Evolutionary conservation across 139 green algal genomes (phyloP).

Genomic region (Picocystis salinarum): DNA sequence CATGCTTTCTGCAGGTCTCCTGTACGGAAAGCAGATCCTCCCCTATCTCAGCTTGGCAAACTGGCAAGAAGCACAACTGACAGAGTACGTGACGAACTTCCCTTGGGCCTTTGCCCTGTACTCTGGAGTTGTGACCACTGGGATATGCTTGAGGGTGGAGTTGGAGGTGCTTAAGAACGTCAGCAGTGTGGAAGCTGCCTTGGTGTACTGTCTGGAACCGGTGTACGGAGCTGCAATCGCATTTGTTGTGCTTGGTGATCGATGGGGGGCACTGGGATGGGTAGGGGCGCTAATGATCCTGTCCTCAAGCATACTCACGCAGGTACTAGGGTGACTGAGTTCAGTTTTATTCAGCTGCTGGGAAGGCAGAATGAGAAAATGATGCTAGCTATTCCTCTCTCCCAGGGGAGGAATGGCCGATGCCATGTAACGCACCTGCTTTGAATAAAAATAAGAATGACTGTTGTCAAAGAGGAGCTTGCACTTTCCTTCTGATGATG

Average conservation of each 20-base stretch:
- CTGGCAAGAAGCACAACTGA: too few species aligned
- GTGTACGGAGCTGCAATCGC: constrained; percentile 37
- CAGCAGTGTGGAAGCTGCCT: constrained; percentile 21
- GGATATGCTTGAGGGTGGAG: constrained; percentile 23
- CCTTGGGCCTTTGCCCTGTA: constrained; percentile 19
- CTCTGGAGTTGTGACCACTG: constrained; percentile 33
- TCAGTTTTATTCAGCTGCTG: too few species aligned
- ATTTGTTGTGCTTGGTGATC: constrained; percentile 30
- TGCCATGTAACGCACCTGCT: too few species aligned
- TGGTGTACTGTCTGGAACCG: constrained; percentile 43
- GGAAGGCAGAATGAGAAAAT: too few species aligned
- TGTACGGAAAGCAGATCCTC: too few species aligned
- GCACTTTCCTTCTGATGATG: too few species aligned
- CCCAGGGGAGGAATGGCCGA: too few species aligned
- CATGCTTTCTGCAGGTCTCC: constrained; percentile 10
- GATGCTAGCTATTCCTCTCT: too few species aligned
- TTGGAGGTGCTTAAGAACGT: constrained; percentile 19
- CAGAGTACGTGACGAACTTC: constrained; percentile 1
- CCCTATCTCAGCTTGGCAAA: too few species aligned
- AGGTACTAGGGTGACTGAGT: constrained; percentile 1
- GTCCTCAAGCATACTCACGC: constrained; percentile 3
- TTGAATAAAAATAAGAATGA: too few species aligned
- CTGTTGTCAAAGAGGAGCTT: too few species aligned
- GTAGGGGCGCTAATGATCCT: constrained; percentile 24
- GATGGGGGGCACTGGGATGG: constrained; percentile 24